Evolutionary conservation across 2,329 filamentous ascomycete genomes (phyloP).

Genomic region (Penicillium sp.): DNA sequence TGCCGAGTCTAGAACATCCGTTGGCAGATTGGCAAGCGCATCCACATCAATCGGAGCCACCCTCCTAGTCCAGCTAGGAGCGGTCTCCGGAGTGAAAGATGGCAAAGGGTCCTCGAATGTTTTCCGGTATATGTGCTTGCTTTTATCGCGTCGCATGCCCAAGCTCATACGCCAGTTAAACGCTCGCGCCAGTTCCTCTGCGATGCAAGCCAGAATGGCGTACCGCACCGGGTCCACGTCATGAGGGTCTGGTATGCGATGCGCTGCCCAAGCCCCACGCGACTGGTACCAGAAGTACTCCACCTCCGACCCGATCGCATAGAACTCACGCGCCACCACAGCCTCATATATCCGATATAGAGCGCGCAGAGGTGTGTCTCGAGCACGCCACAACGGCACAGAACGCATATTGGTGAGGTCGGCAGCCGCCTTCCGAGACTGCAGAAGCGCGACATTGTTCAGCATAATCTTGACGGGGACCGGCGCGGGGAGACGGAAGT

Average conservation of each 20-base stretch:
- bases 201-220: constrained; percentile 35
- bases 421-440: constrained; percentile 22
- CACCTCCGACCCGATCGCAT: constrained; percentile 30
- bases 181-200: constrained; percentile 32
- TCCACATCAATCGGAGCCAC: constrained; percentile 27
- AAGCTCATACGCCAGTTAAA: constrained; percentile 38
- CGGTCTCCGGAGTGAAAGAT: constrained; percentile 29
- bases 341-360: constrained; percentile 40
- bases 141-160: constrained; percentile 31
- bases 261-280: constrained; percentile 26
- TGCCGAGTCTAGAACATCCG: constrained; percentile 19
- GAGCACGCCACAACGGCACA: constrained; percentile 36
- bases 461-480: constrained; percentile 23
- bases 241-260: constrained; percentile 33
- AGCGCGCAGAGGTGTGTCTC: constrained; percentile 39
- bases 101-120: constrained; percentile 30
- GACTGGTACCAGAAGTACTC: constrained; percentile 36
- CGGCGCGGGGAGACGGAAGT: constrained; percentile 32
- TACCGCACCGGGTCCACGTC: constrained; percentile 39
- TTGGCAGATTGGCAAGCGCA: constrained; percentile 20
- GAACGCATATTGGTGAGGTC: constrained; percentile 35
- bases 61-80: constrained; percentile 28
- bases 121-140: constrained; percentile 35
- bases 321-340: constrained; percentile 28
- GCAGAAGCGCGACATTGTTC: constrained; percentile 22